Base-by-base conservation (phyloP, 306 rosid genomes). In the Albizia julibrissin region DNA sequence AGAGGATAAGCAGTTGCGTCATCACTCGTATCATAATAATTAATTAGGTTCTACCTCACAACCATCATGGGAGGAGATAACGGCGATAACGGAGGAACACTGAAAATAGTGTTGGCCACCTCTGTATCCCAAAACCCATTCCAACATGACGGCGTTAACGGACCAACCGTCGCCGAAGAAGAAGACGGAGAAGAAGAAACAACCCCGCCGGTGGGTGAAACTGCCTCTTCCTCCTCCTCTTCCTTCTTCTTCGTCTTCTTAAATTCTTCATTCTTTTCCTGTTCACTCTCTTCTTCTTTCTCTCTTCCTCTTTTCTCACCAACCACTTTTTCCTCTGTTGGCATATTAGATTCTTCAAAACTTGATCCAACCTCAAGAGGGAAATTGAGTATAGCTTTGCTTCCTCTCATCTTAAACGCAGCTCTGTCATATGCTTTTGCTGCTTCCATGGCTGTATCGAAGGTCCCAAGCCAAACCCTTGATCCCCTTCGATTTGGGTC, bases 101-200 rank as follows among this genome's bases (percentile, higher is more conserved):
- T 87, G 33, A 87, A 87, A 83, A 87, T 87, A 24, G 87, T 87
- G 56, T 85, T 87, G 39, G 10, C 67, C 14, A 84, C 86, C 42
- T 87, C 90, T 52, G 86, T 44, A 70, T 87, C 90, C 90, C 90
- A 87, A 78, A 87, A 81, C n/a, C 90, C 90, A 69, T 81, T 87
- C 90, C 90, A 87, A 65, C 82, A 87, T 15, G 90, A 87, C 11
- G 90, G 90, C 67, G 90, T 84, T 68, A 87, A 79, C 50, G 87
- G 90, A 39, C 85, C 74, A 37, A 31, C 72, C 12, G 70, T 61
- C 6, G 19, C 3, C 14, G 69, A 27, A 62, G 66, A 22, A 24
- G 66, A n/a, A 22, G 14, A 3, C 4, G 16, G 16, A 44, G 54
- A 14, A 47, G 62, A 56, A n/a, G 62, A 24, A 61, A 61, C 34